These are phyloP conservation scores for Pseudogymnoascus sp. DNA, from an alignment of 2,329 filamentous ascomycete genomes.

Conservation along the genomic window DNA sequence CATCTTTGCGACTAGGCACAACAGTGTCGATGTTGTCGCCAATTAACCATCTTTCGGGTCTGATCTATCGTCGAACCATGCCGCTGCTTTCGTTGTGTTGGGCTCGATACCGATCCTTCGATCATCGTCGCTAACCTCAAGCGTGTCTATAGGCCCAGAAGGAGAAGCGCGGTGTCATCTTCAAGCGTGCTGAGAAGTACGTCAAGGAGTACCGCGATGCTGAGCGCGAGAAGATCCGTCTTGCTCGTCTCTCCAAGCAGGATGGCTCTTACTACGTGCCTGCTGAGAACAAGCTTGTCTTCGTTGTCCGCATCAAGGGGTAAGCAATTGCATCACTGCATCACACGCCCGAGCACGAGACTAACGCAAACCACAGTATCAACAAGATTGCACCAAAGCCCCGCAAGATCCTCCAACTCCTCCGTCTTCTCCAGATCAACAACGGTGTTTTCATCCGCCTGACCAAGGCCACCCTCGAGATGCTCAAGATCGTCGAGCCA, in stretches of 20 bases:
- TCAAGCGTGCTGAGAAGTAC: slow-evolving; percentile 99
- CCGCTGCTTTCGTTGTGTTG: slow-evolving; percentile 14
- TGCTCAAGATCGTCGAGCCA: slow-evolving; percentile 97
- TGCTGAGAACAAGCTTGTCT: slow-evolving; percentile 92
- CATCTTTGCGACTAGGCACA: slow-evolving; percentile 80
- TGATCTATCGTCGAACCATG: slow-evolving; percentile 47
- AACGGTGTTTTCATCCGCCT: slow-evolving; percentile 97
- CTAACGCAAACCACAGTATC: slow-evolving; percentile 59
- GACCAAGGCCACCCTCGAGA: slow-evolving; percentile 96
- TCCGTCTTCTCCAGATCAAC: slow-evolving; percentile 99
- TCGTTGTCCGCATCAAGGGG: slow-evolving; percentile 98
- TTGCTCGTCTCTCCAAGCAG: slow-evolving; percentile 81
- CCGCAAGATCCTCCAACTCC: slow-evolving; percentile 98
- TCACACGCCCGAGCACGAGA: slow-evolving; percentile 10
- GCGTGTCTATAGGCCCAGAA: slow-evolving; percentile 70
- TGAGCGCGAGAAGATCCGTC: slow-evolving; percentile 97
- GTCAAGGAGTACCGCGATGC: slow-evolving; percentile 98
- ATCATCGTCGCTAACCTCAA: slow-evolving; percentile 33
- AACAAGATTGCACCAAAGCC: slow-evolving; percentile 99
- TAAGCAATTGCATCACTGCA: slow-evolving; percentile 34
- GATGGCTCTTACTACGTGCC: slow-evolving; percentile 90
- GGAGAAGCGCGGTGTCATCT: slow-evolving; percentile 97
- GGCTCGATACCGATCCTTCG: slow-evolving; percentile 11
- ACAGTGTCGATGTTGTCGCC: slow-evolving; percentile 90
- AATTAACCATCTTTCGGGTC: slow-evolving; percentile 99